Percentiles rank a stretch among this genome's conserved stretches.
Evolutionary conservation across 352 stramenopile species (phyloP).

Genomic region (Globisporangium spiculum): DNA sequence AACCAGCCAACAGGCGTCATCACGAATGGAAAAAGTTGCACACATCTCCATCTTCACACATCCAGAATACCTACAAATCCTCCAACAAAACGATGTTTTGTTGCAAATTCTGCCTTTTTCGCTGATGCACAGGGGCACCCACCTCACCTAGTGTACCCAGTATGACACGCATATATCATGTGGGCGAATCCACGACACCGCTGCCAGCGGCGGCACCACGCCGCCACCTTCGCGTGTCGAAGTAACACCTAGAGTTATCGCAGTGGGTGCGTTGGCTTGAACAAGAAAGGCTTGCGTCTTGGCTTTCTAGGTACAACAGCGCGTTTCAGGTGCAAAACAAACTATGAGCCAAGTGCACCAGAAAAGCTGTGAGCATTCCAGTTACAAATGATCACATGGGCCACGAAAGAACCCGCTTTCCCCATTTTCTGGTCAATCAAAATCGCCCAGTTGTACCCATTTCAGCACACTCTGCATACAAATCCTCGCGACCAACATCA

Average conservation of each 20-base stretch:
- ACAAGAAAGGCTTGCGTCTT: background rate
- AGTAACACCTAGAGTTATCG: background rate
- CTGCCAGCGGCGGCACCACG: background rate
- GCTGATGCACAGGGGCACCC: background rate
- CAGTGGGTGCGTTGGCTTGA: background rate
- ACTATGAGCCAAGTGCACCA: background rate
- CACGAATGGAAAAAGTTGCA: background rate
- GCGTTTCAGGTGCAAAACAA: background rate
- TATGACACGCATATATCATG: background rate
- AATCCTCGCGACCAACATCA: background rate
- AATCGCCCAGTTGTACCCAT: background rate
- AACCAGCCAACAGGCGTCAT: background rate
- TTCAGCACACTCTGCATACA: background rate
- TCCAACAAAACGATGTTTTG: background rate
- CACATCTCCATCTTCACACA: background rate
- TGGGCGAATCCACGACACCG: background rate
- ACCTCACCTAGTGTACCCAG: conserved; percentile 9
- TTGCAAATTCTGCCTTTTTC: background rate
- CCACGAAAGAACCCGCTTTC: background rate
- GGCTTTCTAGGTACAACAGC: background rate
- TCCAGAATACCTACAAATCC: conserved; percentile 4
- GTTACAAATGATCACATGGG: background rate
- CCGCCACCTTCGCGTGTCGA: background rate
- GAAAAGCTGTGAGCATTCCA: background rate
- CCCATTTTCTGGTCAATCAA: background rate